phyloP scores from a whole-genome alignment of 2,329 filamentous ascomycete species.

The Karstenula rhodostoma region DNA sequence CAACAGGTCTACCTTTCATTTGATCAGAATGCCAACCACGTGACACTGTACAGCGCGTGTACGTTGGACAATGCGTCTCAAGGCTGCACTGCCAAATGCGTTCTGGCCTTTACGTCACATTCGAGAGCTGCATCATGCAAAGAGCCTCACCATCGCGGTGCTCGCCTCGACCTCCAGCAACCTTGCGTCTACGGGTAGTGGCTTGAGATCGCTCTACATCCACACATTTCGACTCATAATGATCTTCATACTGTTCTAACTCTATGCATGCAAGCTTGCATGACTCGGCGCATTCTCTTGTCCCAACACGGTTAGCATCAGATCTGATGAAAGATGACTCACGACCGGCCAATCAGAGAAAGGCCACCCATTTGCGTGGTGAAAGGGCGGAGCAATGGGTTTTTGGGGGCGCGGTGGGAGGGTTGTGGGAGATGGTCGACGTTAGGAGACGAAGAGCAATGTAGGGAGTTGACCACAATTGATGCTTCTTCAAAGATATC shows the following conservation, averaged over 20 bases:
- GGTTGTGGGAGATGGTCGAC: neutral
- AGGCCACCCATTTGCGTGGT: neutral
- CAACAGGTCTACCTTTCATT: too few relatives aligned
- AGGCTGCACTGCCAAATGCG: neutral
- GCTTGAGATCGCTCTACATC: neutral
- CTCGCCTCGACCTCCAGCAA: neutral
- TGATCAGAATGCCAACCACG: too few relatives aligned
- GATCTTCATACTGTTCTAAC: neutral
- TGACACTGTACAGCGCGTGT: too few relatives aligned
- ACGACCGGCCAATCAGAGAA: constrained; percentile 11
- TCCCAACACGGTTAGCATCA: neutral
- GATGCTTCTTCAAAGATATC: neutral
- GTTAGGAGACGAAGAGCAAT: neutral
- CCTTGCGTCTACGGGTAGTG: neutral
- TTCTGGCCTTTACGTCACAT: neutral
- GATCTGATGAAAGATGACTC: constrained; percentile 12
- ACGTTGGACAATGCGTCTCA: neutral
- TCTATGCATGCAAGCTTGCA: neutral
- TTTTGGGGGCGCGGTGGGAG: neutral
- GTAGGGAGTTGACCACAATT: neutral
- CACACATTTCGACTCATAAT: constrained; percentile 2
- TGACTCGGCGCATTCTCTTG: neutral
- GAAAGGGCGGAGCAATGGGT: neutral
- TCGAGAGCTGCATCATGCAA: neutral
- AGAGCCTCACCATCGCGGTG: neutral